Base-by-base conservation (phyloP, 345 rosid genomes). In the Populus simonii region DNA sequence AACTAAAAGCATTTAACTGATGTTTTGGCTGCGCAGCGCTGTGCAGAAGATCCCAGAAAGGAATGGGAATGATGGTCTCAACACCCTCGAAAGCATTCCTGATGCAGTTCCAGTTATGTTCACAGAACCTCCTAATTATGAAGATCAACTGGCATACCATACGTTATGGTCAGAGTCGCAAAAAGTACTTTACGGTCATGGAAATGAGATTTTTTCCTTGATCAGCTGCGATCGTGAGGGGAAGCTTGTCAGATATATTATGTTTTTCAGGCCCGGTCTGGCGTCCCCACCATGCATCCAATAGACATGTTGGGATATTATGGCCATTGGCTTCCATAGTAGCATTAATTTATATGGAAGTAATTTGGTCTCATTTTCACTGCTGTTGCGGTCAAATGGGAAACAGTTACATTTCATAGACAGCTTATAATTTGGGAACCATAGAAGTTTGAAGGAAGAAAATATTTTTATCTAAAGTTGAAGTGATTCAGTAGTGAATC, bases 161-260 rank as follows among this genome's bases (percentile, higher is more conserved):
- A 93, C 98, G 2, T 71, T 96, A 39, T 93, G 98, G 99, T 98
- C 99, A 0, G 99, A 93, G 81, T 89, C 99, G 6, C 95, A 27
- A 93, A 81, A 96, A 93, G n/a, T n/a, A 83, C 97, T 96, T 66
- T 93, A 90, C 43, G 97, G 96, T 81, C 98, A 96, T 85, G 98
- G 98, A 69, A 96, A 96, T 81, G 98, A 93, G 86, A 84, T 96
- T 47, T 92, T 87, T 80, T 91, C 99, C 62, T 83, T 93, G 73
- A 91, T 31, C 31, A 31, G 97, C 76, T 88, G 90, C 82, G 89
- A 93, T 84, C 92, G 87, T 61, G 86, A 84, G 27, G 98, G 98
- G 70, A 85, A 80, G 80, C 90, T 96, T 68, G 87, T 96, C 74
- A 79, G 74, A 18, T 29, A 27, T 57, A 61, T 51, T 18, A 72